phyloP scores from a whole-genome alignment of 2,329 filamentous ascomycete genomes.

The Nannizziopsis arthrosporioides region DNA sequence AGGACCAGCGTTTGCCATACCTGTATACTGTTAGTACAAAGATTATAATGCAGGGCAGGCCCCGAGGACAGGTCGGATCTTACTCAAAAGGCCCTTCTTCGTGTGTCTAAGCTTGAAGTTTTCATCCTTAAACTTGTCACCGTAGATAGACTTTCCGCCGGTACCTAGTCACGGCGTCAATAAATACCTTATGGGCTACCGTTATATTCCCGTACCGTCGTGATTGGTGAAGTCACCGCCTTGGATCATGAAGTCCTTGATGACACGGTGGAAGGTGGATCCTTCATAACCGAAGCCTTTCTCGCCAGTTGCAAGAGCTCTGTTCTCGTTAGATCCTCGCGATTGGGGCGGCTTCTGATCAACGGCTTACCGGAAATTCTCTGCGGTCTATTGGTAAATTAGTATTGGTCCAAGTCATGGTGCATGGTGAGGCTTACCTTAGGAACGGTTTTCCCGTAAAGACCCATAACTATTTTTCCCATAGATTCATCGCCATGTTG shows the following conservation, averaged over 20 bases:
- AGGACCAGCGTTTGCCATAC: constrained; percentile 55
- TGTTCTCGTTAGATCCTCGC: constrained; percentile 12
- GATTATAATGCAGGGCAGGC: not conserved
- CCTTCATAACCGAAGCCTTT: constrained; percentile 57
- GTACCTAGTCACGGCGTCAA: constrained; percentile 36
- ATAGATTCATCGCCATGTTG: constrained; percentile 50
- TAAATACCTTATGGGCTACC: not conserved
- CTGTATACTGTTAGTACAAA: constrained; percentile 22
- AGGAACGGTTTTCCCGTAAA: constrained; percentile 57
- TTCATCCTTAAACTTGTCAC: constrained; percentile 55
- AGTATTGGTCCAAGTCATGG: not conserved
- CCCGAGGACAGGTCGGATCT: constrained; percentile 18
- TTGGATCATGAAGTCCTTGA: constrained; percentile 61
- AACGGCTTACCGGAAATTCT: constrained; percentile 47
- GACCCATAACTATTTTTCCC: constrained; percentile 51
- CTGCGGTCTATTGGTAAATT: constrained; percentile 41
- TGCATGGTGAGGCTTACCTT: constrained; percentile 36
- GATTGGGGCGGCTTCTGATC: not conserved
- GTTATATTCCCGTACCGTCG: constrained; percentile 37
- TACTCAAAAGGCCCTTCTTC: constrained; percentile 52
- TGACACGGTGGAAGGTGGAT: constrained; percentile 57
- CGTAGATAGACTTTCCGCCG: constrained; percentile 58
- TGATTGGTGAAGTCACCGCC: constrained; percentile 56
- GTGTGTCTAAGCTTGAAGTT: constrained; percentile 61
- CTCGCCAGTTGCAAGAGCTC: constrained; percentile 53